Conservation (phyloP, 768 basidiomycete species). For the Serendipita indica region DNA sequence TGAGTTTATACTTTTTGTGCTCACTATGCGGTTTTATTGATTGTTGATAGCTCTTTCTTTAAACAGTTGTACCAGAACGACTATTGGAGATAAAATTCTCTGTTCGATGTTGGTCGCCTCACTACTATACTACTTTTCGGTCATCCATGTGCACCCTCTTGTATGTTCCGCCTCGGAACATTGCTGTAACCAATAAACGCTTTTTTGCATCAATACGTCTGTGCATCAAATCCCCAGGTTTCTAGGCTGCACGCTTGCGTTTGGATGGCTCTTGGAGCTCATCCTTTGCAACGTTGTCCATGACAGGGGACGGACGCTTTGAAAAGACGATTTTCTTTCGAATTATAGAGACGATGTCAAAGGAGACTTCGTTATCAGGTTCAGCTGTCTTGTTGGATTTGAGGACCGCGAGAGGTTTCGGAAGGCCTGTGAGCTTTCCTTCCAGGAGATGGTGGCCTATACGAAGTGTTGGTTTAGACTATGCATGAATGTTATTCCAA, state of each 20-base stretch:
- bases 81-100: background rate
- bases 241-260: background rate
- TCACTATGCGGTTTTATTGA: background rate
- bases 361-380: slow-evolving; percentile 23
- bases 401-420: slow-evolving; percentile 74
- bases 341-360: slow-evolving; percentile 55
- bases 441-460: slow-evolving; percentile 88
- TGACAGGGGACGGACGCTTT: slow-evolving; percentile 66
- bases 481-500: background rate
- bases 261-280: background rate
- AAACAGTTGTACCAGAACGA: background rate
- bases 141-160: slow-evolving; percentile 2
- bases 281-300: background rate
- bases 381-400: slow-evolving; percentile 19
- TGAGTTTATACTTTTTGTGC: background rate
- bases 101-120: background rate
- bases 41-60: background rate
- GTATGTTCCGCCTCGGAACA: slow-evolving; percentile 3
- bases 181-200: slow-evolving; percentile 7
- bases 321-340: slow-evolving; percentile 73
- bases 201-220: background rate
- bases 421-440: slow-evolving; percentile 58
- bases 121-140: no score
- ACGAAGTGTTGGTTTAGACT: slow-evolving; percentile 65
- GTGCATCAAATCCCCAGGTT: background rate